These are phyloP conservation scores for Boletales sp. DNA, from an alignment of 768 basidiomycete species.

Conservation along the genomic window DNA sequence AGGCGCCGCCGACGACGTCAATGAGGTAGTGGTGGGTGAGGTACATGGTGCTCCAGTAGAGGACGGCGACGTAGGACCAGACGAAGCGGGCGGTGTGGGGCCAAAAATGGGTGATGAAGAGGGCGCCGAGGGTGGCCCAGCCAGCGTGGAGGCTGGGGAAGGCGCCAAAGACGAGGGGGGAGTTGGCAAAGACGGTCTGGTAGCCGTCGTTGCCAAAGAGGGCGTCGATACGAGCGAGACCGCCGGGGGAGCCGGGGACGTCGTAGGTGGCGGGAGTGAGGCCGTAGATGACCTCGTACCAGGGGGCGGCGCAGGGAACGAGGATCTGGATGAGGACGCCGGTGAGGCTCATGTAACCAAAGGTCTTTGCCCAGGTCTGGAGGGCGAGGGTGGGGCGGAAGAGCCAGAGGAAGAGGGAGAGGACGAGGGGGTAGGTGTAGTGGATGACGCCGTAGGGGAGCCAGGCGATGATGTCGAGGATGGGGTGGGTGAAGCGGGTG, in stretches of 20 bases:
- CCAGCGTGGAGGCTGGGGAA: constrained; percentile 94
- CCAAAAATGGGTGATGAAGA: constrained; percentile 96
- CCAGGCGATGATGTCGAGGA: constrained; percentile 94
- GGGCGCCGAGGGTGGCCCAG: constrained; percentile 85
- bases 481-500: constrained; percentile 88
- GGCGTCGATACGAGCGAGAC: constrained; percentile 87
- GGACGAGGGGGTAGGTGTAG: constrained; percentile 82
- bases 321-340: constrained; percentile 88
- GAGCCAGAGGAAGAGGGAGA: constrained; percentile 84
- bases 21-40: constrained; percentile 98
- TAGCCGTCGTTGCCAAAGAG: constrained; percentile 78
- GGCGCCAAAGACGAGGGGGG: constrained; percentile 94
- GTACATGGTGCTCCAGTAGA: constrained; percentile 99
- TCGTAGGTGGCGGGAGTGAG: constrained; percentile 91
- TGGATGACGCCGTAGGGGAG: constrained; percentile 95
- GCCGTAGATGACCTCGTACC: constrained; percentile 98
- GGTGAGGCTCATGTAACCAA: constrained; percentile 89
- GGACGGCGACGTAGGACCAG: constrained; percentile 79
- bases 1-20: constrained; percentile 92
- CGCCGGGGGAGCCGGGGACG: constrained; percentile 91
- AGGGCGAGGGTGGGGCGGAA: constrained; percentile 80
- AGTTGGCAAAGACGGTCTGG: constrained; percentile 74
- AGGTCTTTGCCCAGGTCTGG: constrained; percentile 79
- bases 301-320: constrained; percentile 90
- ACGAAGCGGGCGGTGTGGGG: constrained; percentile 61